Evolutionary conservation across 331 rosid species (phyloP).

Genomic region (Dryas integrifolia): DNA sequence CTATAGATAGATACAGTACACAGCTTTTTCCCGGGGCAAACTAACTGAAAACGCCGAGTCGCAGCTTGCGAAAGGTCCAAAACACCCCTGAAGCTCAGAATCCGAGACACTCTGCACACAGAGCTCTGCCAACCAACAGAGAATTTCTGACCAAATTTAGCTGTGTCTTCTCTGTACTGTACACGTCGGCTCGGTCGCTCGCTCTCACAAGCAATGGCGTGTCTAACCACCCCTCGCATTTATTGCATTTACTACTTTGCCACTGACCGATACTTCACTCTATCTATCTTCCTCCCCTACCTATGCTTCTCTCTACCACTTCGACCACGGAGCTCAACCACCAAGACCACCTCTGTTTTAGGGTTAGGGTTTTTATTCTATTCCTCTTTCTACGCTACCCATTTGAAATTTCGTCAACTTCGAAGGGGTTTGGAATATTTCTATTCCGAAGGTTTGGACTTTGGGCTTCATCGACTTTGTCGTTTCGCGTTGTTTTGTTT

Average conservation of each 20-base stretch:
- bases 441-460: slow-evolving; percentile 23
- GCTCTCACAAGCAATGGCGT: slow-evolving; percentile 35
- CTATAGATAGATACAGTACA: background rate
- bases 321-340: slow-evolving; percentile 28
- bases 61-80: background rate
- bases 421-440: slow-evolving; percentile 22
- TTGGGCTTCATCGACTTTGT: slow-evolving; percentile 34
- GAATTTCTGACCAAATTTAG: slow-evolving; percentile 24
- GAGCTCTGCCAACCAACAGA: slow-evolving; percentile 5
- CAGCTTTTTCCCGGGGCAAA: slow-evolving; percentile 18
- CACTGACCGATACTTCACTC: slow-evolving; percentile 20
- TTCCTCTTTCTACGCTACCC: slow-evolving; percentile 43
- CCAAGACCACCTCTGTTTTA: slow-evolving; percentile 31
- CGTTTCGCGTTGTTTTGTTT: slow-evolving; percentile 34
- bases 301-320: background rate
- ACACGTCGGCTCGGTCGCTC: slow-evolving; percentile 19
- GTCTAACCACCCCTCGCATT: slow-evolving; percentile 40
- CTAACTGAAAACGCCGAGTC: slow-evolving; percentile 20
- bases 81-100: slow-evolving; percentile 9
- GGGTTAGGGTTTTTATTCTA: slow-evolving; percentile 20
- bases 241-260: slow-evolving; percentile 52
- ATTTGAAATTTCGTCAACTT: slow-evolving; percentile 31
- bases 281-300: background rate
- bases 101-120: slow-evolving; percentile 16
- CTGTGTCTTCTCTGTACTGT: slow-evolving; percentile 7